Evolutionary conservation across 2,329 filamentous ascomycete species (phyloP).

Genomic region (Xylaria sp.): DNA sequence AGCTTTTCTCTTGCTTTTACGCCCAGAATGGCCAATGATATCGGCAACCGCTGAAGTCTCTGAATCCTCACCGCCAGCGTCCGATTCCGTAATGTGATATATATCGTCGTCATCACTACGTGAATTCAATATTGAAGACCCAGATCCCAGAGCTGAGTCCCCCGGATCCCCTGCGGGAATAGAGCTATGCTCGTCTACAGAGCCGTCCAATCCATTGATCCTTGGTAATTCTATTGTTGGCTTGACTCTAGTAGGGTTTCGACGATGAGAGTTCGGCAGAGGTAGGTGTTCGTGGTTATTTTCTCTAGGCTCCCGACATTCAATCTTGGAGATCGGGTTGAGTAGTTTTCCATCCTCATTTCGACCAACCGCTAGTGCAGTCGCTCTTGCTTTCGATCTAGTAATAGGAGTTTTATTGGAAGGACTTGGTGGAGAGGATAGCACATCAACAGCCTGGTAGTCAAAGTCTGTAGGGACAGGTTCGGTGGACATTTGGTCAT

Average conservation of each 20-base stretch:
- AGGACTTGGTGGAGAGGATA: neutral
- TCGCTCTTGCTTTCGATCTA: conserved; percentile 7
- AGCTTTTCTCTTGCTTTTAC: conserved; percentile 2
- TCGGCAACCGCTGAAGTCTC: conserved; percentile 6
- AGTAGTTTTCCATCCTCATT: neutral
- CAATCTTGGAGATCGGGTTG: neutral
- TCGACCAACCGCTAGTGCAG: neutral
- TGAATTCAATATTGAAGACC: neutral
- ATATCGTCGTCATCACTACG: conserved; percentile 8
- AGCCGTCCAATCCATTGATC: conserved; percentile 9
- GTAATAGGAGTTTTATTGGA: neutral
- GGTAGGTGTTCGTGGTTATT: neutral
- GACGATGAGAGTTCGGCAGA: neutral
- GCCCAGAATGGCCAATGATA: neutral
- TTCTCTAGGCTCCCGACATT: neutral
- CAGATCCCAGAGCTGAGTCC: neutral
- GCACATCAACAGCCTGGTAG: neutral
- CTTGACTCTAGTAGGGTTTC: neutral
- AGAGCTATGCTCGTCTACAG: neutral
- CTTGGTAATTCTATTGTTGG: neutral
- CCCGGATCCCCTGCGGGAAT: neutral
- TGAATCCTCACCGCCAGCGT: neutral
- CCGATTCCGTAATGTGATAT: conserved; percentile 20
- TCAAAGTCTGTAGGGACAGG: conserved; percentile 20
- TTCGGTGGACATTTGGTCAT: conserved; percentile 22